Percentiles rank a stretch among this genome's conserved stretches.
Conservation (phyloP, 2,329 filamentous ascomycete species). For the Aspergillus uvarum region DNA sequence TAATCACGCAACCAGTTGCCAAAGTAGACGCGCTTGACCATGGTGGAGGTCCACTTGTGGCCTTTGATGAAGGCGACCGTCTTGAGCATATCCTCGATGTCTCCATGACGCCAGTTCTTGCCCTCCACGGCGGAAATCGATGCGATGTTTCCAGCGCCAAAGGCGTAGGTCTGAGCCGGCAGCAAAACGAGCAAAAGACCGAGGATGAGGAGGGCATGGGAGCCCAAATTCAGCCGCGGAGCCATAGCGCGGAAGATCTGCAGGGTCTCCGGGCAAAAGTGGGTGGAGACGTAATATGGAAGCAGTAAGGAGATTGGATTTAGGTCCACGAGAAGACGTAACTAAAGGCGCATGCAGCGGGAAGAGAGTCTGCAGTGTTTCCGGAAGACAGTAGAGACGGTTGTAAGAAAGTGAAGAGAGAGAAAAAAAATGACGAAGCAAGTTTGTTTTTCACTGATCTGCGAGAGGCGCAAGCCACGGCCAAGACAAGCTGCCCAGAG, state of each 20-base stretch:
- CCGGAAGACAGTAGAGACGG: background rate
- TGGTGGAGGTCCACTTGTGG: conserved; percentile 80
- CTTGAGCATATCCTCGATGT: conserved; percentile 80
- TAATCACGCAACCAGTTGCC: conserved; percentile 87
- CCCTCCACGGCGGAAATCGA: conserved; percentile 53
- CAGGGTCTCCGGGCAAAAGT: conserved; percentile 1
- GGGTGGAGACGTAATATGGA: background rate
- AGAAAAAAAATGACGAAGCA: background rate
- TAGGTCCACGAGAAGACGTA: background rate
- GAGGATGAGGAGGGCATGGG: conserved; percentile 36
- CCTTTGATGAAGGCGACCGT: conserved; percentile 73
- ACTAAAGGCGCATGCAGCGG: conserved; percentile 5
- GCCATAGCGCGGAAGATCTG: conserved; percentile 22
- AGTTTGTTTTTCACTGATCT: background rate
- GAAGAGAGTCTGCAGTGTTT: background rate
- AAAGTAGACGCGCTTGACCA: conserved; percentile 77
- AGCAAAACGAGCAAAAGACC: conserved; percentile 40
- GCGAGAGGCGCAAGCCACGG: background rate
- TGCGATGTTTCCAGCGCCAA: conserved; percentile 49
- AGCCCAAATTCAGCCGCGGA: conserved; percentile 23
- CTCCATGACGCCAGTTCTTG: conserved; percentile 57
- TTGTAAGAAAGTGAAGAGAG: background rate
- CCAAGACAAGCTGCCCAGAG: background rate
- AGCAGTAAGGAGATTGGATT: background rate
- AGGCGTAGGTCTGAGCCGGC: conserved; percentile 42